Conservation (phyloP, 345 rosid species). For the Eutrema yunnanense region DNA sequence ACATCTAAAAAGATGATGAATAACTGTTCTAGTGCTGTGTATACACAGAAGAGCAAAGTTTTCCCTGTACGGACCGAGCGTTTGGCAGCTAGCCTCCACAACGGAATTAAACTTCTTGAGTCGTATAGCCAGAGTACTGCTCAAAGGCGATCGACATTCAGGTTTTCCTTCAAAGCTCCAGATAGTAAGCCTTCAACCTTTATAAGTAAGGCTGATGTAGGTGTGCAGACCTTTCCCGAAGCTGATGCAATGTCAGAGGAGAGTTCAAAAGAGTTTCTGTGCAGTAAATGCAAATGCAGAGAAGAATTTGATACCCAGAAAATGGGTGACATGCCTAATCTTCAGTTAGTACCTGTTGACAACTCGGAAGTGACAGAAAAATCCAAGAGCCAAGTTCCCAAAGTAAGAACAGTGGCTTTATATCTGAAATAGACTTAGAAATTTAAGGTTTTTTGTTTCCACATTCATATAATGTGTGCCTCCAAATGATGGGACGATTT, state of each 20-base stretch:
- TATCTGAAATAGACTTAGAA: background rate
- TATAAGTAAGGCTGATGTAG: conserved; percentile 50
- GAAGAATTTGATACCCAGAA: conserved; percentile 33
- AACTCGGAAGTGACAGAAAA: conserved; percentile 46
- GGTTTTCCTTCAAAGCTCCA: conserved; percentile 53
- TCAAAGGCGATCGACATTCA: conserved; percentile 56
- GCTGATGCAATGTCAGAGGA: conserved; percentile 32
- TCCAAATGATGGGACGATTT: background rate
- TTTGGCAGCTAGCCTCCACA: conserved; percentile 80
- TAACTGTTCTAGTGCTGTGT: background rate
- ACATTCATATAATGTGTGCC: background rate
- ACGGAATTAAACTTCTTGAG: conserved; percentile 65
- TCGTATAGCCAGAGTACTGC: conserved; percentile 44
- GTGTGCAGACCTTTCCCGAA: conserved; percentile 61
- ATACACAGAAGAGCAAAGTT: conserved; percentile 28
- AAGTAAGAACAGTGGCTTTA: conserved; percentile 36
- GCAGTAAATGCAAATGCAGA: conserved; percentile 50
- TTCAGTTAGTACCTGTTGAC: conserved; percentile 57
- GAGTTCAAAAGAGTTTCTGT: conserved; percentile 32
- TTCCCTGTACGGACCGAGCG: conserved; percentile 39
- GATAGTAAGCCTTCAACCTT: conserved; percentile 35
- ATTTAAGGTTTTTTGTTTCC: background rate
- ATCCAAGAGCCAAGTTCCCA: conserved; percentile 61
- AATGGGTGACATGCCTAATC: conserved; percentile 36
- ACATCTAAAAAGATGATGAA: conserved; percentile 11